Evolutionary conservation across 768 basidiomycete genomes (phyloP), one percentile per base, ranked within the genome.

Genomic region (Stropharia rugosoannulata): DNA sequence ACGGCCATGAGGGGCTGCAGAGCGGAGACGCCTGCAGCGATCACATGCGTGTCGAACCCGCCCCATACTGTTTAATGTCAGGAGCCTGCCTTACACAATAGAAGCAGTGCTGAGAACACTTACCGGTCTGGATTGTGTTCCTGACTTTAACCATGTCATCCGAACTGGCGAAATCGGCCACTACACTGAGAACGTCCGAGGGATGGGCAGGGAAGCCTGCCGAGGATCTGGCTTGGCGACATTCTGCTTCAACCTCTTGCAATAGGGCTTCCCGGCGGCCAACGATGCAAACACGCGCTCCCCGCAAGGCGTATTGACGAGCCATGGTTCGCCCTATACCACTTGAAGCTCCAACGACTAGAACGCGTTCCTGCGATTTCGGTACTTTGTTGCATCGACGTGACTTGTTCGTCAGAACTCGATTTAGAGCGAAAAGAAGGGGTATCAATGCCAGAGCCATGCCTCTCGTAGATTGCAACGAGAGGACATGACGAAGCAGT

Each of bases 21-120:
- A 10, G 93, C 86, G 0, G 91, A 91, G 0, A 95, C 89, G 3
- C 95, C 95, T 2, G 93, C 93, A 32, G 83, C 80, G 36, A 96
- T 82, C 29, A 93, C 73, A 5, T 96, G 66, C 0, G 94, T 96
- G 68, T 96, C 94, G 1, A 95, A 61, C 13, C 93, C 90, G 1
- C 72, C 74, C 92, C 93, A 95, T 60, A 77, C 94, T 95, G 55
- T 44, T 42, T 54, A 13, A 35, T 15, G 6, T 55, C 16, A 37
- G 43, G 27, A 27, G 16, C 29, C 15, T 12, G 48, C 51, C 39
- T 52, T 11, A 29, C 39, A 15, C 36, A 38, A 1, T 39, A 27
- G 18, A 38, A 35, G 13, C 22, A 22, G 22, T 22, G 4, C 22
- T 22, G 22, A 22, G 11, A 43, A 11, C 9, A 72, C 83, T 41